Conservation (phyloP, 768 basidiomycete genomes). For the Pulveroboletus frians region DNA sequence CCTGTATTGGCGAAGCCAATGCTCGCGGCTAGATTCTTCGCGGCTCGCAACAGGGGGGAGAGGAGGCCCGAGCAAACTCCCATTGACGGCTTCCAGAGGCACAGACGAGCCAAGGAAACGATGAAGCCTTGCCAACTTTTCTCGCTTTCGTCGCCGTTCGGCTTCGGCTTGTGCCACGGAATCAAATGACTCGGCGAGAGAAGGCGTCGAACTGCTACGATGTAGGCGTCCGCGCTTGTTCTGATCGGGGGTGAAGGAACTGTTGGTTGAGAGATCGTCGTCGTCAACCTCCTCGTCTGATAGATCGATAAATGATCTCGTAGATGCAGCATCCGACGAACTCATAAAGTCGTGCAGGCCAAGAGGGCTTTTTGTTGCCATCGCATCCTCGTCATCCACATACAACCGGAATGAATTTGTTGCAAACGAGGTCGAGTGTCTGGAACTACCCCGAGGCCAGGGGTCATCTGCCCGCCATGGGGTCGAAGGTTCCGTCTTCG, state of each 20-base stretch:
- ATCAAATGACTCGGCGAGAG: conserved; percentile 45
- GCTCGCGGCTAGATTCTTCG: conserved; percentile 31
- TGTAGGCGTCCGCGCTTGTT: conserved; percentile 19
- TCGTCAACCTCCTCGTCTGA: conserved; percentile 52
- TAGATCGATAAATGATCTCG: conserved; percentile 55
- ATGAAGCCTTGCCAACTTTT: conserved; percentile 75
- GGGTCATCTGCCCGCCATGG: conserved; percentile 35
- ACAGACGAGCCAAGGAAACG: conserved; percentile 83
- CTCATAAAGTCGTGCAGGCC: conserved; percentile 8
- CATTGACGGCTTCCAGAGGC: conserved; percentile 63
- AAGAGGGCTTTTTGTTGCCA: neutral
- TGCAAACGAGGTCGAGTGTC: conserved; percentile 53
- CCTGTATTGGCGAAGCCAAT: conserved; percentile 46
- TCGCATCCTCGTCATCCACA: conserved; percentile 8
- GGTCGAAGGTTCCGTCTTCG: conserved; percentile 21
- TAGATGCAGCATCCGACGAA: conserved; percentile 23
- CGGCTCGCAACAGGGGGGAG: conserved; percentile 27
- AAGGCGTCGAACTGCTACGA: conserved; percentile 39
- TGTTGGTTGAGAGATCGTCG: conserved; percentile 31
- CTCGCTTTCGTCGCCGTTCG: conserved; percentile 63
- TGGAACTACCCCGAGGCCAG: conserved; percentile 32
- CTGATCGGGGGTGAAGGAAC: conserved; percentile 26
- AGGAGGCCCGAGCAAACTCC: conserved; percentile 32
- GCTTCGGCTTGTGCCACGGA: conserved; percentile 54
- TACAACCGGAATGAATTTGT: conserved; percentile 40